Evolutionary conservation across 106 monocot species (phyloP).

Genomic region (Ottelia alismoides): DNA sequence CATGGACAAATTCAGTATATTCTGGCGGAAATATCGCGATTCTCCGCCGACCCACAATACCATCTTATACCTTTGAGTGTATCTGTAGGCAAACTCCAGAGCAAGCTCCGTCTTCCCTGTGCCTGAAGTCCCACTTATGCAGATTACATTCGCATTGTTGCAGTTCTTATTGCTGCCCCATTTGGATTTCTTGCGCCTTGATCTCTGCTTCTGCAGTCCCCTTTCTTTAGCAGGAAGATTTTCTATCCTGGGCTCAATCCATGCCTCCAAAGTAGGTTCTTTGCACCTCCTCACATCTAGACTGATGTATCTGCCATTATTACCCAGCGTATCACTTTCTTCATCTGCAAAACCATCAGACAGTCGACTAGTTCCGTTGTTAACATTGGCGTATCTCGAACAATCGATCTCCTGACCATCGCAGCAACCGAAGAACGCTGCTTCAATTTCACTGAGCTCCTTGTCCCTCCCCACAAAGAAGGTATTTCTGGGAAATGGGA

Average conservation of each 20-base stretch:
- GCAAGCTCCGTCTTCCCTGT: slow-evolving; percentile 85
- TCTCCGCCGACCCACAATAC: slow-evolving; percentile 92
- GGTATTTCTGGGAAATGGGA: slow-evolving; percentile 61
- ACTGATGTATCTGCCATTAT: slow-evolving; percentile 52
- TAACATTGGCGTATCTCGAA: slow-evolving; percentile 14
- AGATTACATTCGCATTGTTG: slow-evolving; percentile 28
- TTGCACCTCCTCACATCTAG: slow-evolving; percentile 78
- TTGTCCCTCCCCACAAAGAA: slow-evolving; percentile 85
- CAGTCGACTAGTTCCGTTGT: slow-evolving; percentile 26
- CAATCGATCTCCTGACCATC: slow-evolving; percentile 24
- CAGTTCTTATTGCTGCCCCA: slow-evolving; percentile 16
- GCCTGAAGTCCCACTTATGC: slow-evolving; percentile 53
- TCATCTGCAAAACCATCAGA: slow-evolving; percentile 86
- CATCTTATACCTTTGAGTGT: slow-evolving; percentile 80
- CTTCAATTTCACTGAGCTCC: slow-evolving; percentile 71
- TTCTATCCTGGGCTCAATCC: slow-evolving; percentile 66
- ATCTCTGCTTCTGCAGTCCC: slow-evolving; percentile 49
- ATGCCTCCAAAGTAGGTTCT: slow-evolving; percentile 82
- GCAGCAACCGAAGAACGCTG: slow-evolving; percentile 58
- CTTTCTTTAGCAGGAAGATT: slow-evolving; percentile 22
- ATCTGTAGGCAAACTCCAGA: slow-evolving; percentile 72
- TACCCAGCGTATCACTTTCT: slow-evolving; percentile 45
- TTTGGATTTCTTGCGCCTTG: slow-evolving; percentile 55
- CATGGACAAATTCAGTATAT: slow-evolving; percentile 57
- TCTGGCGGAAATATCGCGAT: slow-evolving; percentile 70